Base-by-base conservation (phyloP, 2,329 filamentous ascomycete genomes). In the Ceratocystiopsis minuta region DNA sequence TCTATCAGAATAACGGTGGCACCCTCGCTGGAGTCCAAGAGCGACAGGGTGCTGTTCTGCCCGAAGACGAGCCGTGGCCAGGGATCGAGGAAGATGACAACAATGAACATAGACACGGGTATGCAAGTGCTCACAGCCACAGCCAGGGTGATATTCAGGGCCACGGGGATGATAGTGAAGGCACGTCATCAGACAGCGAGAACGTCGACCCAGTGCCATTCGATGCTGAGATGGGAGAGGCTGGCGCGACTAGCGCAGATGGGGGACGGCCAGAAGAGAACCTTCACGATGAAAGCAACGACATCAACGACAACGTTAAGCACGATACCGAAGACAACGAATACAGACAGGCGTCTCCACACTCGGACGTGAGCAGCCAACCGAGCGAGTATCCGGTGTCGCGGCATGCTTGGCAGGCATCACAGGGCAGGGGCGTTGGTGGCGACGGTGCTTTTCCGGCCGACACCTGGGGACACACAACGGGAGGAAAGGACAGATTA, bases 381-480 rank as follows among this genome's bases (percentile, higher is more conserved):
- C 71, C 71, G 2, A 70, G 65, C 16, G 70, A 74, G 50, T 75
- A 74, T 48, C 65, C 68, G 6, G 70, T 64, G 51, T 71, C 63
- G 13, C 65, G 67, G 46, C 58, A 54, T 15, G 57, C 58, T 10
- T 67, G 61, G 61, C 48, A 50, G 18, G 10, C 32, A 37, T 17
- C 15, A 35, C 28, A 41, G 16, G 39, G 14, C 34, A 28, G 40
- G 38, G 28, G 36, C 16, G 16, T 33, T 37, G 20, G 39, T 24
- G 39, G 48, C 31, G 36, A 42, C 34, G 42, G 24, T 6, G 24
- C 11, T 10, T 28, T 28, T 6, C 24, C 24, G 11, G 24, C 6
- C 9, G 24, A 9, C 24, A 28, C 9, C 24, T 28, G 24, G 24
- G 24, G 24, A 28, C 24, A 6, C 5, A 10, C 24, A 28, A 28